These are phyloP conservation scores for Austroboletus eburneus DNA, from an alignment of 768 basidiomycete species.

Conservation along the genomic window DNA sequence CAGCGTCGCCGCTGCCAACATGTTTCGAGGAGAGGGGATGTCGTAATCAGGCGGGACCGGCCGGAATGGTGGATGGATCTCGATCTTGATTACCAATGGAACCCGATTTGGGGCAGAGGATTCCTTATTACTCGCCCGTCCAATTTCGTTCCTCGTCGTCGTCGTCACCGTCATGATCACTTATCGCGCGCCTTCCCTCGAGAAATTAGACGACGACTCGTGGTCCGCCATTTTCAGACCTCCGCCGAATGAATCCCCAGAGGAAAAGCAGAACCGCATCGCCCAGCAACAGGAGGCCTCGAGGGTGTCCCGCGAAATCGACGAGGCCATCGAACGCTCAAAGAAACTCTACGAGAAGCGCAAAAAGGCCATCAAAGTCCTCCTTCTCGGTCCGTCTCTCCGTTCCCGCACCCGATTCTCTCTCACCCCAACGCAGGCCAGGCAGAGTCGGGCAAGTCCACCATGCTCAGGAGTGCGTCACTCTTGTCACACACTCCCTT, in stretches of 20 bases:
- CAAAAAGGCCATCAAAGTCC: slow-evolving; percentile 27
- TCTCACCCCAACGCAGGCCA: slow-evolving; percentile 17
- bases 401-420: not conserved
- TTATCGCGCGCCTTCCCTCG: not conserved
- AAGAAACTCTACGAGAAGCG: slow-evolving; percentile 20
- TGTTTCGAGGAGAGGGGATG: no score
- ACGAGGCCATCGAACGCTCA: slow-evolving; percentile 26
- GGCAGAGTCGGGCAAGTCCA: slow-evolving; percentile 31
- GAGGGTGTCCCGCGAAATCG: slow-evolving; percentile 24
- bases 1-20: no score
- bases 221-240: slow-evolving; percentile 26
- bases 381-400: slow-evolving; percentile 21
- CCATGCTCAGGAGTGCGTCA: slow-evolving; percentile 26
- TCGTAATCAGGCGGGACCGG: no score
- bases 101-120: not conserved
- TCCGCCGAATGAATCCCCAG: slow-evolving; percentile 4
- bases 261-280: slow-evolving; percentile 10
- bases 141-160: not conserved
- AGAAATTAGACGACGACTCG: slow-evolving; percentile 6
- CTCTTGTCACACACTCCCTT: no score
- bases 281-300: slow-evolving; percentile 21
- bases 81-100: not conserved
- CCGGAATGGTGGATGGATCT: not conserved
- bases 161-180: slow-evolving; percentile 5
- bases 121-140: not conserved